These are phyloP conservation scores for Microstegium vimineum DNA, from an alignment of 176 grass and related monocot species.

Conservation along the genomic window DNA sequence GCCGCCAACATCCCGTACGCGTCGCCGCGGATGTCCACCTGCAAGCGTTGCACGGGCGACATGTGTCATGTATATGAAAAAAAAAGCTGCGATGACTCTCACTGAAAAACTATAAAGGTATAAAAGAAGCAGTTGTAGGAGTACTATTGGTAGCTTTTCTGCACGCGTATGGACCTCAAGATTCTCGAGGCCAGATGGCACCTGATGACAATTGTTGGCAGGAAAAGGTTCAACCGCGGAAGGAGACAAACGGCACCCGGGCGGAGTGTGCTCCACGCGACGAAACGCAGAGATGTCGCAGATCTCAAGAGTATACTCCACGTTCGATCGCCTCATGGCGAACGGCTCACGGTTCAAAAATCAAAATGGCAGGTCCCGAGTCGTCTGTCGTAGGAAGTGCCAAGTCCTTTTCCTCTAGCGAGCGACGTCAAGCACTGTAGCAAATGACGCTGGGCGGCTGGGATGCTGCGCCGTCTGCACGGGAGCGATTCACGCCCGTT, in stretches of 20 bases:
- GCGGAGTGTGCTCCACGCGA: constrained; percentile 14
- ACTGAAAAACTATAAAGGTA: too few relatives aligned
- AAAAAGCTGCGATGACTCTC: neutral
- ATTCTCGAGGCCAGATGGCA: constrained; percentile 15
- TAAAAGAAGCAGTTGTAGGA: neutral
- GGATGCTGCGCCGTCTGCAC: neutral
- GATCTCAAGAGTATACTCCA: constrained; percentile 2
- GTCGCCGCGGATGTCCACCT: constrained; percentile 77
- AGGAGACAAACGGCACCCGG: neutral
- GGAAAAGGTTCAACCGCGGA: neutral
- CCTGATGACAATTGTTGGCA: neutral
- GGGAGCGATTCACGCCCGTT: neutral
- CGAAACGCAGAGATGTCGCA: neutral
- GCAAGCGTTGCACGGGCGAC: neutral
- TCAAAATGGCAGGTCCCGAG: neutral
- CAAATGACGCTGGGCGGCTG: neutral
- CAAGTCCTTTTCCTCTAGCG: neutral
- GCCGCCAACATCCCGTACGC: constrained; percentile 83
- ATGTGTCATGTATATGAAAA: neutral
- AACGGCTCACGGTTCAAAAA: neutral
- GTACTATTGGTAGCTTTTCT: neutral
- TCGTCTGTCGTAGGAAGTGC: neutral
- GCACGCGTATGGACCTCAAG: neutral
- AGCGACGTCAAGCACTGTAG: neutral
- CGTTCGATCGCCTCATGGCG: neutral